A percentile compares a stretch with the other conserved stretches of the same genome.
Evolutionary conservation across 2,329 filamentous ascomycete genomes (phyloP).

Genomic region (Fusarium palustre): DNA sequence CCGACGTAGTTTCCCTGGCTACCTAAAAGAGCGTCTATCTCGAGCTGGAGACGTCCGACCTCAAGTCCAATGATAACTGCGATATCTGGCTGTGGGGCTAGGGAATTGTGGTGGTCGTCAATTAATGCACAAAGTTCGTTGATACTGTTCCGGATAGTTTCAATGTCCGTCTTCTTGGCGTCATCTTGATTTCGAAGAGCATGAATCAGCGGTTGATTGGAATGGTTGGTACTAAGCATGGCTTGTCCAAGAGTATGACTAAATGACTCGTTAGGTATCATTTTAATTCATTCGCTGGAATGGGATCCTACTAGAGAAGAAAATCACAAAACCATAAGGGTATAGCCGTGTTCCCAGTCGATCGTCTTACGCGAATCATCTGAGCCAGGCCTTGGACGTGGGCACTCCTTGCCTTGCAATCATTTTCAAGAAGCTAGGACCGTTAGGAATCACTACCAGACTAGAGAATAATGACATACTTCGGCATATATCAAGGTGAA

Average conservation of each 20-base stretch:
- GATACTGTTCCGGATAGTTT: not conserved
- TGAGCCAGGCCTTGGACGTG: slow-evolving; percentile 31
- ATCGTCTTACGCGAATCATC: slow-evolving; percentile 21
- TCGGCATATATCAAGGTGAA: slow-evolving; percentile 38
- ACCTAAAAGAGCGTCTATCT: slow-evolving; percentile 18
- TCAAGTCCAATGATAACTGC: slow-evolving; percentile 6
- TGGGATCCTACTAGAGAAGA: slow-evolving; percentile 1
- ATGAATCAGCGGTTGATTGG: slow-evolving; percentile 28
- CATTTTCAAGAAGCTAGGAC: slow-evolving; percentile 28
- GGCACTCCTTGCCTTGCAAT: slow-evolving; percentile 10
- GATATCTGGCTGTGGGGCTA: not conserved
- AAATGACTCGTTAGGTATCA: rapidly evolving
- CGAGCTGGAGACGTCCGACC: slow-evolving; percentile 7
- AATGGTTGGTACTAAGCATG: not conserved
- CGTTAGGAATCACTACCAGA: rapidly evolving
- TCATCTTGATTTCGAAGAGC: slow-evolving; percentile 15
- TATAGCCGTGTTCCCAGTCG: not conserved
- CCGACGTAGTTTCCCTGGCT: slow-evolving; percentile 24
- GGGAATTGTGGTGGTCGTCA: not conserved
- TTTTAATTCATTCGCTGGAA: rapidly evolving
- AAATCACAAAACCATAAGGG: slow-evolving; percentile 20
- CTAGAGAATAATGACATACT: not conserved
- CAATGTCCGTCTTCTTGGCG: not conserved
- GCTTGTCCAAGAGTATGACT: slow-evolving; percentile 37
- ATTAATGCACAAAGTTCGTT: not conserved